Evolutionary conservation across 192 early-diverging fungal genomes (phyloP).

Genomic region (Coemansia aciculifera): DNA sequence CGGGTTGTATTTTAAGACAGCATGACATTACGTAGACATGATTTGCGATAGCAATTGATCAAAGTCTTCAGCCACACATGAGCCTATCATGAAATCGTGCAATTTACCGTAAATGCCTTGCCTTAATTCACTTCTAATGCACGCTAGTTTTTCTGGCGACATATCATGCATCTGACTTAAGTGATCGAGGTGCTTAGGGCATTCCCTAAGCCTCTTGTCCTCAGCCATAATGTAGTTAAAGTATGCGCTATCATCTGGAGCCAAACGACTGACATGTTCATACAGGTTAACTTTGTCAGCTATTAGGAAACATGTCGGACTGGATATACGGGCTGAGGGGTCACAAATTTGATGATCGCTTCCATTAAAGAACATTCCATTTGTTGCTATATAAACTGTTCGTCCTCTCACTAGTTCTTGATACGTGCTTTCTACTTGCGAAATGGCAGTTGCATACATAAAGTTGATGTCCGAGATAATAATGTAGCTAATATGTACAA

Average conservation of each 20-base stretch:
- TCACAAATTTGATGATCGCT: neutral
- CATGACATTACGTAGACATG: too few species aligned
- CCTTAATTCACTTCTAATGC: neutral
- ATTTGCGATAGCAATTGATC: neutral
- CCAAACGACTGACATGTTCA: neutral
- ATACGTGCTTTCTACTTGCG: too few species aligned
- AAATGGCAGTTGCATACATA: too few species aligned
- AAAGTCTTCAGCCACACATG: too few species aligned
- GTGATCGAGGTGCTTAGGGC: neutral
- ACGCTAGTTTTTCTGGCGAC: neutral
- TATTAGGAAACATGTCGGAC: neutral
- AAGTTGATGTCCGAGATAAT: too few species aligned
- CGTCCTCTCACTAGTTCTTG: neutral
- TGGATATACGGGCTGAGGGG: neutral
- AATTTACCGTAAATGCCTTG: neutral
- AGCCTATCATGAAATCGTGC: neutral
- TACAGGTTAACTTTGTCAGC: neutral
- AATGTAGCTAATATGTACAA: too few species aligned
- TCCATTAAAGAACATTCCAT: neutral
- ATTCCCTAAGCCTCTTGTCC: neutral
- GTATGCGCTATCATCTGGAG: neutral
- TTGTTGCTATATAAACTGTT: neutral
- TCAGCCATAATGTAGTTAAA: neutral
- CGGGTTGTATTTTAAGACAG: too few species aligned
- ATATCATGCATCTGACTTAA: neutral